Conservation (phyloP, 176 grass and related monocot species). For the Eragrostis curvula region DNA sequence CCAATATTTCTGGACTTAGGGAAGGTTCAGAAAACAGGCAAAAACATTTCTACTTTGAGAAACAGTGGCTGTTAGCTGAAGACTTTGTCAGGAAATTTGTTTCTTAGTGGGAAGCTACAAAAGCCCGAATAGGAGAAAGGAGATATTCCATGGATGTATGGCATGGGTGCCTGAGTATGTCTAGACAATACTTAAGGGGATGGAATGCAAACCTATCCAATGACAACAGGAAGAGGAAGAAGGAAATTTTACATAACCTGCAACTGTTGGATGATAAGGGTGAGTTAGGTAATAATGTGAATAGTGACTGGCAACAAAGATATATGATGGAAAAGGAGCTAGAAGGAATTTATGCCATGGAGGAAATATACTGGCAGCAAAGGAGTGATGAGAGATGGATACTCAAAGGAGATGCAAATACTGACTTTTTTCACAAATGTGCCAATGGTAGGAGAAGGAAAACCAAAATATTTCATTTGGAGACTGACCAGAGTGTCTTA, state of each 20-base stretch:
- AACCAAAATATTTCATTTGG: background rate
- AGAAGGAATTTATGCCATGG: background rate
- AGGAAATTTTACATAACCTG: no score
- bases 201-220: no score
- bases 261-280: background rate
- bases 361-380: background rate
- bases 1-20: background rate
- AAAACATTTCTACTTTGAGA: background rate
- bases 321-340: background rate
- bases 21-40: background rate
- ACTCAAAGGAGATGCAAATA: background rate
- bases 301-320: background rate
- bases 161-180: no score
- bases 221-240: no score
- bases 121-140: no score
- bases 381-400: background rate
- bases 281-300: accelerated
- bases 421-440: background rate
- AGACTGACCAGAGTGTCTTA: background rate
- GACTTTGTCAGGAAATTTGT: background rate
- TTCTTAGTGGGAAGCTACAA: no score
- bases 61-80: no score
- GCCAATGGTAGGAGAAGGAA: background rate
- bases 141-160: no score
- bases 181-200: no score